Evolutionary conservation across 2,329 filamentous ascomycete species (phyloP).

Genomic region (Xylariaceae sp.): DNA sequence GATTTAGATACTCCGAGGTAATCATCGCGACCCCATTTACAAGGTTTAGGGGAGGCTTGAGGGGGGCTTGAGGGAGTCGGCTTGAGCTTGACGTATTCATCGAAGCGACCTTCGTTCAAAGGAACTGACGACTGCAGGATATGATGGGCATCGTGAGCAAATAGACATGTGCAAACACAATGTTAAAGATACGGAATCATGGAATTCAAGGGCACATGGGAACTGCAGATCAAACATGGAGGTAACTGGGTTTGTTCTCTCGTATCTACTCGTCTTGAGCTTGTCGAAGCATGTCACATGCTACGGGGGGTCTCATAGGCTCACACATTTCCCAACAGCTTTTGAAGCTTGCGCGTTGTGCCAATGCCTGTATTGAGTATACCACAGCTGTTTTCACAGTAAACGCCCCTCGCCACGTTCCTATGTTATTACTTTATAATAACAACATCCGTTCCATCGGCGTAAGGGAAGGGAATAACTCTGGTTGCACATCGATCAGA

Average conservation of each 20-base stretch:
- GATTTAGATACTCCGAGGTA: too few species aligned
- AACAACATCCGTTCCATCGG: background rate
- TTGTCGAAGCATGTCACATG: background rate
- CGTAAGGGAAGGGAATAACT: background rate
- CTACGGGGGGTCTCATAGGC: background rate
- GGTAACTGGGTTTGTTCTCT: background rate
- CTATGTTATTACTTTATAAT: background rate
- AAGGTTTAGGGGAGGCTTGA: too few species aligned
- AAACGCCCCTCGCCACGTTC: background rate
- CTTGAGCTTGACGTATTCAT: too few species aligned
- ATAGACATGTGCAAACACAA: too few species aligned
- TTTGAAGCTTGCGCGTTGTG: background rate
- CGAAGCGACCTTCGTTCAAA: too few species aligned
- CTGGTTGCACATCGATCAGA: background rate
- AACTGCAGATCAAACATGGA: background rate
- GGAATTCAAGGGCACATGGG: background rate
- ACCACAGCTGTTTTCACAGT: background rate
- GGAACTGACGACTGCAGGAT: too few species aligned
- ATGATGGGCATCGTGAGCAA: too few species aligned
- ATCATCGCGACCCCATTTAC: too few species aligned
- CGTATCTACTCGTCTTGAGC: background rate
- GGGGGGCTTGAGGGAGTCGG: too few species aligned
- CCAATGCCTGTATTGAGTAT: conserved; percentile 2
- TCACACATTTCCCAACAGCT: background rate
- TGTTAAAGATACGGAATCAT: too few species aligned